These are phyloP conservation scores for Citrullus mucosospermus DNA, from an alignment of 306 rosid genomes.

Conservation along the genomic window DNA sequence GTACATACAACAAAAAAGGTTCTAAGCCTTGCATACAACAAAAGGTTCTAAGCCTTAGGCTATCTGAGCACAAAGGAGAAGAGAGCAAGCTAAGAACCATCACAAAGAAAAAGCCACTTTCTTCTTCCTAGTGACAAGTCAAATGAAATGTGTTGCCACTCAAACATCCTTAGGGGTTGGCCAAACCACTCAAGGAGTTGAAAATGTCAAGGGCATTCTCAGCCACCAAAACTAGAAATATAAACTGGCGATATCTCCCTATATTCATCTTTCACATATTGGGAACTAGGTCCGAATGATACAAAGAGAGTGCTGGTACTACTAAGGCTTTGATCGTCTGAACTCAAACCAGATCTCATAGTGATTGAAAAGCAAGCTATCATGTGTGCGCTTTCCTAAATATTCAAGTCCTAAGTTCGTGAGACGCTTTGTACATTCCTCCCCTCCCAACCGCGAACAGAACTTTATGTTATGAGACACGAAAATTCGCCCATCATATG, in stretches of 20 bases:
- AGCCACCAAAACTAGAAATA: background rate
- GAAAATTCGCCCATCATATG: constrained; percentile 59
- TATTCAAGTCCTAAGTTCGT: constrained; percentile 60
- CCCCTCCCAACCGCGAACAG: constrained; percentile 73
- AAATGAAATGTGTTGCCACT: too few species aligned
- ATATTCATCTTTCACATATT: background rate
- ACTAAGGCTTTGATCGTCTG: constrained; percentile 38
- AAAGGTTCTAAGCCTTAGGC: background rate
- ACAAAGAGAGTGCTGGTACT: background rate
- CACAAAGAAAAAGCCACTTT: background rate
- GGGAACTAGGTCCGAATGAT: background rate
- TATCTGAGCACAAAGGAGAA: background rate
- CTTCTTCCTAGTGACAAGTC: background rate
- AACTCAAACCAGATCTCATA: constrained; percentile 88
- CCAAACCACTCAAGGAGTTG: background rate
- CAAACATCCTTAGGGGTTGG: background rate
- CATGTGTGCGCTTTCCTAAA: constrained; percentile 71
- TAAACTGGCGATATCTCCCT: background rate
- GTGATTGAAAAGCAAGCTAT: constrained; percentile 79
- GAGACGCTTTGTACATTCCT: constrained; percentile 68
- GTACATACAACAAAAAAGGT: too few species aligned
- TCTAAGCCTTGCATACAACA: background rate
- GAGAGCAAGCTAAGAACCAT: background rate
- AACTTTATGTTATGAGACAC: constrained; percentile 86
- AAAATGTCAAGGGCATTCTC: background rate